These are phyloP conservation scores for Plasmodium gonderi DNA, from an alignment of 169 alveolate species.

Conservation along the genomic window DNA sequence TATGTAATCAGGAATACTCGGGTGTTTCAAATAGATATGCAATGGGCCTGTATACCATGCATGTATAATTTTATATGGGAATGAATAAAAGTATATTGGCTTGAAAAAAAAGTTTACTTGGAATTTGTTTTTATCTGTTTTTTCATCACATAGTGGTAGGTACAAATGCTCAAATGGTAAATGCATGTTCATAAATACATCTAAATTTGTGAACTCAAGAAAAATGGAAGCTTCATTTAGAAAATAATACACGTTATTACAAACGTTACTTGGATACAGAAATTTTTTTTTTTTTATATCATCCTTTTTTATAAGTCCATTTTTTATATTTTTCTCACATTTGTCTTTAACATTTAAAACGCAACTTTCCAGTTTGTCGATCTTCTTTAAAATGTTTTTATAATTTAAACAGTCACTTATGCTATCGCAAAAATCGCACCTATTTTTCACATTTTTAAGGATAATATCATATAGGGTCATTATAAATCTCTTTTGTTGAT, in stretches of 20 bases:
- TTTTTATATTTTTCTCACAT: conserved; percentile 8
- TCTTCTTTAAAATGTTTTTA: conserved; percentile 37
- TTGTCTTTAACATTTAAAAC: conserved; percentile 9
- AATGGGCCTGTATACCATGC: conserved; percentile 74
- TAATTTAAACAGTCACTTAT: conserved; percentile 52
- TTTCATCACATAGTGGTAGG: conserved; percentile 66
- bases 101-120: conserved; percentile 44
- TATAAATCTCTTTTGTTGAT: conserved; percentile 10
- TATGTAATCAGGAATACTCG: conserved; percentile 59
- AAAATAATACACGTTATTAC: conserved; percentile 66
- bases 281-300: conserved; percentile 9
- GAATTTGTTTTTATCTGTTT: conserved; percentile 38
- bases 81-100: conserved; percentile 61
- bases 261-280: conserved; percentile 14
- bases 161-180: conserved; percentile 70
- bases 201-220: conserved; percentile 41
- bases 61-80: conserved; percentile 73
- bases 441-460: conserved; percentile 16
- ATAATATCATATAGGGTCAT: conserved; percentile 1
- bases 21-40: conserved; percentile 58
- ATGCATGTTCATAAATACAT: conserved; percentile 69
- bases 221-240: conserved; percentile 50
- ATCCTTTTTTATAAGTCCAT: not conserved
- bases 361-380: conserved; percentile 6
- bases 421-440: conserved; percentile 48